Evolutionary conservation across 306 rosid genomes (phyloP).

Genomic region (Inga leiocalycina): DNA sequence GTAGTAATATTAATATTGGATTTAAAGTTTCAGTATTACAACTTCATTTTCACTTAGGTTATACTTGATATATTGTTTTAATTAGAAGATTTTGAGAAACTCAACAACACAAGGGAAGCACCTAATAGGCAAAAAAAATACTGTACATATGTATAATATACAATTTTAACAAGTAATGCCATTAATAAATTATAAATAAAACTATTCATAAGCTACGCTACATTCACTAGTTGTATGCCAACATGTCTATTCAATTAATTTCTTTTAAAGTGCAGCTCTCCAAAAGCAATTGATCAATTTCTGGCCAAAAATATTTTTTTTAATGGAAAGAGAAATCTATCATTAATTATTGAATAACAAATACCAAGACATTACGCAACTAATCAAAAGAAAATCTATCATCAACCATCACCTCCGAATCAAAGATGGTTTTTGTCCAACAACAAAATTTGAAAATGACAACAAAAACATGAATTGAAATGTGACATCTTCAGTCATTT

Average conservation of each 20-base stretch:
- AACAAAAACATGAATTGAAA: background rate
- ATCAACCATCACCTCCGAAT: background rate
- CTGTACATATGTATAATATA: too few species aligned
- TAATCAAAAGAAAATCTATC: background rate
- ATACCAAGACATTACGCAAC: background rate
- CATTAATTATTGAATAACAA: background rate
- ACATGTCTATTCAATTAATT: background rate
- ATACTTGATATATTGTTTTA: too few species aligned
- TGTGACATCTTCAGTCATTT: background rate
- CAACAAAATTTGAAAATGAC: background rate
- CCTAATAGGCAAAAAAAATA: background rate
- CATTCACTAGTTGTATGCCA: background rate
- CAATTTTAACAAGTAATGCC: too few species aligned
- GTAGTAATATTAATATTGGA: background rate
- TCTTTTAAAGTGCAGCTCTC: background rate
- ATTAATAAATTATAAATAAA: too few species aligned
- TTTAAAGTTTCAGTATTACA: too few species aligned
- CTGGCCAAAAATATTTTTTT: background rate
- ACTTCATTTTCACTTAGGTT: background rate
- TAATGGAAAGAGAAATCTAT: background rate
- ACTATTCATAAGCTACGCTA: too few species aligned
- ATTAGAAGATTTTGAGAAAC: background rate
- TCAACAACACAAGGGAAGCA: background rate
- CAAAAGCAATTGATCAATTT: background rate
- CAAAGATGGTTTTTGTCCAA: background rate